Evolutionary conservation across 1,284 basidiomycete species (phyloP).

Genomic region (Cutaneotrichosporon sp.): DNA sequence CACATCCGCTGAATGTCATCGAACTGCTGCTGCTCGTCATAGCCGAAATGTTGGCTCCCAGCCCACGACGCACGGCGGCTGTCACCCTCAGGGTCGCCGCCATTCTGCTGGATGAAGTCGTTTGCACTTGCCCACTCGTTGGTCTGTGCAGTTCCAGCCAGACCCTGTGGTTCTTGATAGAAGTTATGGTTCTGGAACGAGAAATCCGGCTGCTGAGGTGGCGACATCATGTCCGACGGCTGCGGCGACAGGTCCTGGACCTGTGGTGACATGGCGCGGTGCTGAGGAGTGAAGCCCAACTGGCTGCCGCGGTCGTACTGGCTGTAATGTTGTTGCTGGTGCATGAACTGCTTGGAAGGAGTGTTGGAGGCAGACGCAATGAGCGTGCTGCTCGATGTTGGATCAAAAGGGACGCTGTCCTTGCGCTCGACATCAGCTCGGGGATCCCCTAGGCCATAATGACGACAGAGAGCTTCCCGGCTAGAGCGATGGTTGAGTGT

Average conservation of each 20-base stretch:
- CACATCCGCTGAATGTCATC: conserved; percentile 46
- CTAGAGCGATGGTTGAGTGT: conserved; percentile 1
- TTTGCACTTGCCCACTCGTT: conserved; percentile 14
- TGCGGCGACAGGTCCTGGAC: conserved; percentile 6
- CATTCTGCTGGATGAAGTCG: conserved; percentile 13
- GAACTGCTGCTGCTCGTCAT: conserved; percentile 31
- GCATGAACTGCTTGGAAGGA: conserved; percentile 6
- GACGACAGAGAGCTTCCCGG: not conserved
- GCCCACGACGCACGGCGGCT: conserved; percentile 22
- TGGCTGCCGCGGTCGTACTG: conserved; percentile 8
- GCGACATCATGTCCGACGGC: conserved; percentile 5
- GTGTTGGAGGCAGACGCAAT: conserved; percentile 36
- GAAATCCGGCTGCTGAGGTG: conserved; percentile 15
- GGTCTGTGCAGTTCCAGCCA: conserved; percentile 3
- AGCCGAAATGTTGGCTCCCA: conserved; percentile 20
- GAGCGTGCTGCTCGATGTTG: conserved; percentile 38
- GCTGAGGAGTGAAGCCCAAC: conserved; percentile 17
- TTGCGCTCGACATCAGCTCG: conserved; percentile 27
- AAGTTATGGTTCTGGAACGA: conserved; percentile 15
- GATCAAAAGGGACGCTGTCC: conserved; percentile 46
- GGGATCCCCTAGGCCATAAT: conserved; percentile 4
- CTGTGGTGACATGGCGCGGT: conserved; percentile 14
- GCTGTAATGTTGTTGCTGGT: conserved; percentile 19
- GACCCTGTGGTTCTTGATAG: conserved; percentile 1
- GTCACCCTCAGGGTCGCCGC: conserved; percentile 6